A percentile compares a stretch with the other conserved stretches of the same genome.
Conservation (phyloP, 768 basidiomycete genomes). For the Chalciporus chontae region DNA sequence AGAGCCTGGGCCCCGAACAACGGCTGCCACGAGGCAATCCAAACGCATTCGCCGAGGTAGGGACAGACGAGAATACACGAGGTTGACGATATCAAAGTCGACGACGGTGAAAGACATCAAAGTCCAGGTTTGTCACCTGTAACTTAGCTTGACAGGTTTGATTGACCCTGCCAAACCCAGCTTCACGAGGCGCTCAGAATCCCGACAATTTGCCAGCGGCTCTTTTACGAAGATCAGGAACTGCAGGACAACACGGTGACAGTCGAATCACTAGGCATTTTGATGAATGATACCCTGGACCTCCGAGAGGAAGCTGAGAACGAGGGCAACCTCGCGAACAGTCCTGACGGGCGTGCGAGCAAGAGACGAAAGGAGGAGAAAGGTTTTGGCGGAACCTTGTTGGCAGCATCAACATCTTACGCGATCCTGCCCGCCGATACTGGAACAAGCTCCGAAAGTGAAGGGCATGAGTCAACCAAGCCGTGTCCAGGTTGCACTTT, state of each 20-base stretch:
- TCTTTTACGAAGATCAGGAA: slow-evolving; percentile 61
- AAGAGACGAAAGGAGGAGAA: slow-evolving; percentile 52
- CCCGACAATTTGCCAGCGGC: slow-evolving; percentile 72
- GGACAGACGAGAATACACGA: slow-evolving; percentile 47
- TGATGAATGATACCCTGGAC: slow-evolving; percentile 64
- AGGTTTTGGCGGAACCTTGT: slow-evolving; percentile 73
- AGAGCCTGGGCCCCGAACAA: slow-evolving; percentile 35
- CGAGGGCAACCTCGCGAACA: slow-evolving; percentile 50
- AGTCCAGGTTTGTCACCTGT: slow-evolving; percentile 47
- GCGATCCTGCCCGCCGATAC: slow-evolving; percentile 30
- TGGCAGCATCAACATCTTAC: slow-evolving; percentile 41
- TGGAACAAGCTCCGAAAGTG: slow-evolving; percentile 33
- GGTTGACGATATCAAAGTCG: slow-evolving; percentile 54
- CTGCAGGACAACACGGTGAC: slow-evolving; percentile 56
- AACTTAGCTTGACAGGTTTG: slow-evolving; percentile 1
- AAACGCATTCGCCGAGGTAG: slow-evolving; percentile 62
- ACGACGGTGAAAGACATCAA: slow-evolving; percentile 81
- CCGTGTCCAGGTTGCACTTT: slow-evolving; percentile 59
- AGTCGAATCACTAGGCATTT: slow-evolving; percentile 50
- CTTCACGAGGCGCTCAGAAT: slow-evolving; percentile 59
- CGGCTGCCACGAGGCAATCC: slow-evolving; percentile 56
- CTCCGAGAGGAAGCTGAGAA: slow-evolving; percentile 62
- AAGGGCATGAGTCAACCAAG: slow-evolving; percentile 32
- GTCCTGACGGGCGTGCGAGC: slow-evolving; percentile 40
- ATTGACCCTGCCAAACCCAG: slow-evolving; percentile 33